Evolutionary conservation across 768 basidiomycete genomes (phyloP).

Genomic region (Macrolepiota dolichaula): DNA sequence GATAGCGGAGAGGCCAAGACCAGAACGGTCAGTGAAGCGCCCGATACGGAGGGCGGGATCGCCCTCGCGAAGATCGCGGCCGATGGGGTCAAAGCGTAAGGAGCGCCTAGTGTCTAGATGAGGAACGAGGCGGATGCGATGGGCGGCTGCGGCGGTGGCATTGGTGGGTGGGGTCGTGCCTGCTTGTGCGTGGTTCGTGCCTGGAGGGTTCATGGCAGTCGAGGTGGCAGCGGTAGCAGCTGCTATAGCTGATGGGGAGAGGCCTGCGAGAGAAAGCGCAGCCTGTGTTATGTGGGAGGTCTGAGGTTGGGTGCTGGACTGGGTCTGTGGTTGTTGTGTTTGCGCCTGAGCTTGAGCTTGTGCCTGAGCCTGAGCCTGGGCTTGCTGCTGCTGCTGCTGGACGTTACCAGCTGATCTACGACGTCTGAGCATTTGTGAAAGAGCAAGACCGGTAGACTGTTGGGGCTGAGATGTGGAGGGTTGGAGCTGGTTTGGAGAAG

Average conservation of each 20-base stretch:
- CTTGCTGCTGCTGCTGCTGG: constrained; percentile 18
- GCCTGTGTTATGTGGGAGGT: not conserved
- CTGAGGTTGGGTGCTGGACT: not conserved
- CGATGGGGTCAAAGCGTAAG: constrained; percentile 89
- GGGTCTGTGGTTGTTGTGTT: not conserved
- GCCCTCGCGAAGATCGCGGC: constrained; percentile 73
- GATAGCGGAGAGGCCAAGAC: constrained; percentile 59
- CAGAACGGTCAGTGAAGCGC: constrained; percentile 87
- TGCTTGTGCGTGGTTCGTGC: not conserved
- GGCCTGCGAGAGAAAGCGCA: not conserved
- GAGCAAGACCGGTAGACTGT: constrained; percentile 31
- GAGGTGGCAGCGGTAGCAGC: constrained; percentile 11
- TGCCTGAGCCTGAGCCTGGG: not conserved
- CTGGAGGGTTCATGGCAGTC: constrained; percentile 7
- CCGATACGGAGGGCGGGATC: constrained; percentile 82
- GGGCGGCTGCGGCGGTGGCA: constrained; percentile 20
- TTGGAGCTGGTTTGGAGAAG: constrained; percentile 21
- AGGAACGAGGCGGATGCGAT: constrained; percentile 91
- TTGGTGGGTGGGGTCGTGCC: not conserved
- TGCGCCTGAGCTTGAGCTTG: not conserved
- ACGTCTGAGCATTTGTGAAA: constrained; percentile 58
- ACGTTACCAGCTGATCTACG: constrained; percentile 63
- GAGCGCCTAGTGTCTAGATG: constrained; percentile 89
- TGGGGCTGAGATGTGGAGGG: constrained; percentile 18
- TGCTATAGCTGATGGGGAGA: not conserved